phyloP scores from a whole-genome alignment of 2,329 filamentous ascomycete species.

The Pseudogymnoascus pannorum region DNA sequence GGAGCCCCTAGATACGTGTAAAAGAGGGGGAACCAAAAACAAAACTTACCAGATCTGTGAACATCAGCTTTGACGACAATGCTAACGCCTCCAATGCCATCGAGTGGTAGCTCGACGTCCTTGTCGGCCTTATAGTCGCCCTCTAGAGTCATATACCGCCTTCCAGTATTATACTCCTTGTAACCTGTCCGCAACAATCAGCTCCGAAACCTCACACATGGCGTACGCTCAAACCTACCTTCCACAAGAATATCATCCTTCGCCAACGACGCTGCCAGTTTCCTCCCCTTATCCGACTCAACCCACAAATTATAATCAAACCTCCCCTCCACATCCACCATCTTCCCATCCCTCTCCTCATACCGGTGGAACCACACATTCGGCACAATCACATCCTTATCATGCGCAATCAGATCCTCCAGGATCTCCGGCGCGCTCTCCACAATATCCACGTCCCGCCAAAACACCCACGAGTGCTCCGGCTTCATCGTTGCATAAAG shows the following conservation, averaged over 20 bases:
- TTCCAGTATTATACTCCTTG: constrained; percentile 74
- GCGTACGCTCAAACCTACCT: constrained; percentile 43
- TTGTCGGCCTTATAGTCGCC: constrained; percentile 90
- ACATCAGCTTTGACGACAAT: constrained; percentile 98
- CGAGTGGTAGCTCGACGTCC: constrained; percentile 83
- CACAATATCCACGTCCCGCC: constrained; percentile 94
- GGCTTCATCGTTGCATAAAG: constrained; percentile 77
- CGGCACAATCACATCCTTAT: constrained; percentile 86
- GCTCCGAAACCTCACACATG: constrained; percentile 14
- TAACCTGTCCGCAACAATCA: constrained; percentile 57
- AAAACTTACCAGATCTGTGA: constrained; percentile 71
- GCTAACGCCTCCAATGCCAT: constrained; percentile 94
- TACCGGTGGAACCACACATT: constrained; percentile 98
- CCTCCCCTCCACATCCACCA: constrained; percentile 83
- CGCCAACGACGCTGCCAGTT: constrained; percentile 63
- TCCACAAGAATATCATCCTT: constrained; percentile 83
- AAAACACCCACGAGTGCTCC: constrained; percentile 97
- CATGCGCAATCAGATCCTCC: constrained; percentile 91
- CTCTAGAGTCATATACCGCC: constrained; percentile 82
- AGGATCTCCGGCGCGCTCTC: constrained; percentile 83
- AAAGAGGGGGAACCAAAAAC: no score
- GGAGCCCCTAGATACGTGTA: no score
- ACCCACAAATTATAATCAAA: constrained; percentile 99
- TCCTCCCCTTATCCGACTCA: constrained; percentile 78
- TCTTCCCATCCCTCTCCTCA: constrained; percentile 46